Percentiles rank a stretch among this genome's conserved stretches.
These are phyloP conservation scores for Xylaria bambusicola DNA, from an alignment of 495 filamentous ascomycete genomes.

Conservation along the genomic window DNA sequence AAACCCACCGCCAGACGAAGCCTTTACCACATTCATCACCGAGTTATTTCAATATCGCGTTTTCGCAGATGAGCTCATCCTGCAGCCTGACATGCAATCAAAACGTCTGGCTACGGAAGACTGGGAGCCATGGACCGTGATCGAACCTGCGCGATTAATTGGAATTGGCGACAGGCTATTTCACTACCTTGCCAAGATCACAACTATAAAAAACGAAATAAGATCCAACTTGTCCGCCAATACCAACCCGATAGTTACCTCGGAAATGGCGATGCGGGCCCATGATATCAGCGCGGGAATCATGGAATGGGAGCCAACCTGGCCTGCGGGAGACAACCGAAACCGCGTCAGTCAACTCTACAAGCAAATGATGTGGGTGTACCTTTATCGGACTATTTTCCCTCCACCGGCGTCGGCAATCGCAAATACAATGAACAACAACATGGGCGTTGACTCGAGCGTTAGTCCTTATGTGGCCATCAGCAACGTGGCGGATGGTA, in stretches of 20 bases:
- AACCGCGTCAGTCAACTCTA: slow-evolving; percentile 80
- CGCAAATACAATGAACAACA: too few species aligned
- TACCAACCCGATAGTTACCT: slow-evolving; percentile 72
- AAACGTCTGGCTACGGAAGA: slow-evolving; percentile 57
- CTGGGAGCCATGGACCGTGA: slow-evolving; percentile 67
- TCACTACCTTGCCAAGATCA: slow-evolving; percentile 77
- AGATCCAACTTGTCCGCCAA: slow-evolving; percentile 63
- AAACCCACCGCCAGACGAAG: slow-evolving; percentile 60
- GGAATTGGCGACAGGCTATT: slow-evolving; percentile 90
- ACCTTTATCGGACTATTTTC: slow-evolving; percentile 81
- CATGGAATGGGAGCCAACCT: slow-evolving; percentile 71
- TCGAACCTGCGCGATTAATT: slow-evolving; percentile 74
- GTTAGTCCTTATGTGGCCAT: neutral
- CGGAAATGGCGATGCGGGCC: slow-evolving; percentile 70
- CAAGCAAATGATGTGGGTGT: slow-evolving; percentile 88
- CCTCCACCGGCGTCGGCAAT: slow-evolving; percentile 55
- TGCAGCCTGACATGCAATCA: slow-evolving; percentile 57
- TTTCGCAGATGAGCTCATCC: slow-evolving; percentile 77
- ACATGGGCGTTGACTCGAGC: neutral
- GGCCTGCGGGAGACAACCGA: slow-evolving; percentile 69
- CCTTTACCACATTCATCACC: slow-evolving; percentile 78
- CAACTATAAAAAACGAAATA: slow-evolving; percentile 74
- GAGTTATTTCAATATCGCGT: slow-evolving; percentile 95
- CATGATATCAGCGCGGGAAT: slow-evolving; percentile 77
- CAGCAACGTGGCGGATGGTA: neutral